Conservation (phyloP, 1,139 yeast species). For the Meyerozyma athensensis region DNA sequence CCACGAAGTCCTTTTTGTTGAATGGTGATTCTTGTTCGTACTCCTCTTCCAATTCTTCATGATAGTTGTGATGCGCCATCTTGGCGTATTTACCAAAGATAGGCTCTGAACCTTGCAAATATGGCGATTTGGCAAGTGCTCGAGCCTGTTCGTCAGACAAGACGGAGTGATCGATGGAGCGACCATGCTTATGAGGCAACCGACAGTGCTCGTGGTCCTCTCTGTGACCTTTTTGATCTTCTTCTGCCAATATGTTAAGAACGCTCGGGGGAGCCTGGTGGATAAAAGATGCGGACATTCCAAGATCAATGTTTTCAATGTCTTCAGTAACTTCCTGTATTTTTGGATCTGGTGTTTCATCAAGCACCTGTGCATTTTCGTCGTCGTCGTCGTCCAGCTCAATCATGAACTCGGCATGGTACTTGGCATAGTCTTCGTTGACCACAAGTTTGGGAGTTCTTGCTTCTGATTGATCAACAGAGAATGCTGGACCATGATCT, state of each 20-base stretch:
- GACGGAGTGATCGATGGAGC: conserved; percentile 31
- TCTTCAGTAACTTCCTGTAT: conserved; percentile 10
- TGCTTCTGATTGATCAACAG: conserved; percentile 16
- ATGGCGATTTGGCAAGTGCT: conserved; percentile 51
- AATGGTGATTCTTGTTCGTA: conserved; percentile 14
- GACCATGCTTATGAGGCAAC: conserved; percentile 39
- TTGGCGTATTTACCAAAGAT: conserved; percentile 46
- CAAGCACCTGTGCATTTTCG: conserved; percentile 5
- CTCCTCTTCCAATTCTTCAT: conserved; percentile 9
- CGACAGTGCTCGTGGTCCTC: conserved; percentile 30
- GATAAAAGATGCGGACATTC: conserved; percentile 45
- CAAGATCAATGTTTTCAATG: conserved; percentile 36
- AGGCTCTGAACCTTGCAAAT: conserved; percentile 55
- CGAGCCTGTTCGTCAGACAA: conserved; percentile 47
- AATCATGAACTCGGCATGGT: conserved; percentile 14
- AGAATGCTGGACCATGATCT: conserved; percentile 21
- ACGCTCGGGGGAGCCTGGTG: conserved; percentile 38
- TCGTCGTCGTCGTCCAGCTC: conserved; percentile 16
- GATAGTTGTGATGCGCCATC: conserved; percentile 32
- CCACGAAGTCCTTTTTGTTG: conserved; percentile 12
- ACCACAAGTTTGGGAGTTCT: conserved; percentile 21
- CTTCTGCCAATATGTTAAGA: conserved; percentile 23
- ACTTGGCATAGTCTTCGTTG: conserved; percentile 13
- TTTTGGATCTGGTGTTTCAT: background rate
- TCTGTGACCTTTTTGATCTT: conserved; percentile 14